Conservation (phyloP, 495 filamentous ascomycete genomes). For the Physcia stellaris region DNA sequence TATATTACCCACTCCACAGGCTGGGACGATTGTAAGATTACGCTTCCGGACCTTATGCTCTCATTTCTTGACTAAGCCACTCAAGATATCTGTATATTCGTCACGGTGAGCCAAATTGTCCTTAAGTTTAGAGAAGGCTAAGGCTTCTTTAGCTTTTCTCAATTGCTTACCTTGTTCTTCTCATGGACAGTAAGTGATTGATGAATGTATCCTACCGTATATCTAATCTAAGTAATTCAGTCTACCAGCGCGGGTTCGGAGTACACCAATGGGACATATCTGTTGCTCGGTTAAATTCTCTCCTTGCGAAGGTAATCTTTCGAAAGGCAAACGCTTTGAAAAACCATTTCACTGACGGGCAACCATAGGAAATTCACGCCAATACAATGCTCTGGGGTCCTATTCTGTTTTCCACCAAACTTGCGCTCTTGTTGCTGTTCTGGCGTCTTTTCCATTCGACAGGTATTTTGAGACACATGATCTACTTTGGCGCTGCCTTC, state of each 20-base stretch:
- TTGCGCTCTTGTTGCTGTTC: conserved; percentile 12
- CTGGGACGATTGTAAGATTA: conserved; percentile 2
- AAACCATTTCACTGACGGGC: neutral
- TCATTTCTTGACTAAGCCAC: neutral
- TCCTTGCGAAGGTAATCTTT: neutral
- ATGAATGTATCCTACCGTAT: neutral
- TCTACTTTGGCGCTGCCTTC: conserved; percentile 5
- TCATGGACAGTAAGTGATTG: neutral
- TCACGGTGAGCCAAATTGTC: neutral
- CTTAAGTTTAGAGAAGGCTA: neutral
- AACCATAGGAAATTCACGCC: neutral
- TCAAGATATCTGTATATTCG: conserved; percentile 2
- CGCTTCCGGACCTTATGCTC: neutral
- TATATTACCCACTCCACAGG: conserved; percentile 1
- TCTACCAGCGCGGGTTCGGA: conserved; percentile 1
- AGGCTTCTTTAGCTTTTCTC: neutral
- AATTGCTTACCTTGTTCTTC: neutral
- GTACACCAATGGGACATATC: conserved; percentile 3
- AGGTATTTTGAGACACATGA: conserved; percentile 1
- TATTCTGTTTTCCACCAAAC: conserved; percentile 9
- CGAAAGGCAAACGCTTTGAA: neutral
- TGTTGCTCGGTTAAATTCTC: neutral
- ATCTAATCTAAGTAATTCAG: no score
- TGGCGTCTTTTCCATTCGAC: conserved; percentile 9
- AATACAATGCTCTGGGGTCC: neutral